These are phyloP conservation scores for Teratosphaeria destructans DNA, from an alignment of 2,329 filamentous ascomycete genomes.

Conservation along the genomic window DNA sequence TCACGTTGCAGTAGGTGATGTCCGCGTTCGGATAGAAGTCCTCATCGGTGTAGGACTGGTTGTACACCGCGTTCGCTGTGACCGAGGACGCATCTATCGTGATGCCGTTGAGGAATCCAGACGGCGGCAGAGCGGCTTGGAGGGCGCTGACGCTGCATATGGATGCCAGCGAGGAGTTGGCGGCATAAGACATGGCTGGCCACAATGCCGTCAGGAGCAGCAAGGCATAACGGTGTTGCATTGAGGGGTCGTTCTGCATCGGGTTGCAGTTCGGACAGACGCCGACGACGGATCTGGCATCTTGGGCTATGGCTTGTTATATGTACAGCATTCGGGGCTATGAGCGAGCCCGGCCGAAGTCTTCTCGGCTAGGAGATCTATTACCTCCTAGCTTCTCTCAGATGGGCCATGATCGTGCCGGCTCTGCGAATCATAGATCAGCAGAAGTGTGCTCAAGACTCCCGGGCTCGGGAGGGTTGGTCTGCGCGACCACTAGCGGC, in stretches of 20 bases:
- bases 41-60: conserved; percentile 19
- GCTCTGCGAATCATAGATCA: too few relatives aligned
- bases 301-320: not conserved
- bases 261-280: too few relatives aligned
- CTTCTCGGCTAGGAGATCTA: not conserved
- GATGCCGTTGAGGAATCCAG: conserved; percentile 9
- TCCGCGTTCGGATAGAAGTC: conserved; percentile 22
- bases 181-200: not conserved
- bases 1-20: conserved; percentile 36
- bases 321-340: not conserved
- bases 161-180: not conserved
- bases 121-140: not conserved
- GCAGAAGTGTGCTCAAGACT: too few relatives aligned
- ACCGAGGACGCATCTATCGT: conserved; percentile 33
- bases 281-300: not conserved
- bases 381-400: too few relatives aligned
- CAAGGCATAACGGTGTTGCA: not conserved
- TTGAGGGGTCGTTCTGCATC: not conserved
- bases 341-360: not conserved
- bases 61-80: conserved; percentile 27
- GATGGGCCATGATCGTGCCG: too few relatives aligned
- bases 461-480: too few relatives aligned
- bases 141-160: not conserved
- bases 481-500: too few relatives aligned
- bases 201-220: not conserved